A percentile compares a stretch with the other conserved stretches of the same genome.
These are phyloP conservation scores for Tetracladium setigerum DNA, from an alignment of 495 filamentous ascomycete species.

Conservation along the genomic window DNA sequence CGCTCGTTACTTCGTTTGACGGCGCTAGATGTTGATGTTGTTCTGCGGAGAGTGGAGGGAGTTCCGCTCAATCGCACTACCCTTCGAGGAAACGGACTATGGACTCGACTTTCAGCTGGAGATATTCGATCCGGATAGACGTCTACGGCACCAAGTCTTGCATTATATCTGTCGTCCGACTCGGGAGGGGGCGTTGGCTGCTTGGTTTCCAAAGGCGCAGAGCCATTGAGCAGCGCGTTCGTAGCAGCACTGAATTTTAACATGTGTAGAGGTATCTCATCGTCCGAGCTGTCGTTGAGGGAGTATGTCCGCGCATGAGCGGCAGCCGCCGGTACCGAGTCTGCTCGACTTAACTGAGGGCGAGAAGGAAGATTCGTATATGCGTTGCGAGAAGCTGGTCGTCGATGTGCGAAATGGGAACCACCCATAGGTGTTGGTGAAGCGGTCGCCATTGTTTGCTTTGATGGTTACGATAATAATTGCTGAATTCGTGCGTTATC, in stretches of 20 bases:
- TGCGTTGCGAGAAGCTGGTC: conserved; percentile 15
- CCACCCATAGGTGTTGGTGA: conserved; percentile 24
- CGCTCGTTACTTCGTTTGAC: conserved; percentile 10
- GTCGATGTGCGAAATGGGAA: conserved; percentile 19
- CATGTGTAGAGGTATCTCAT: conserved; percentile 61
- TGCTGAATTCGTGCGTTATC: too few relatives aligned
- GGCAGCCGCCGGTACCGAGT: conserved; percentile 1
- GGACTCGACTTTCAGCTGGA: conserved; percentile 1
- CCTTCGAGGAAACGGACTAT: conserved; percentile 17
- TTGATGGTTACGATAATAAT: neutral
- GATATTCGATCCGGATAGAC: conserved; percentile 2
- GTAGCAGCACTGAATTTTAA: conserved; percentile 76
- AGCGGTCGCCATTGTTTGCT: conserved; percentile 17
- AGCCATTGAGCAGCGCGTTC: conserved; percentile 65
- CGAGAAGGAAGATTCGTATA: conserved; percentile 11
- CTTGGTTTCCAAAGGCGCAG: conserved; percentile 30
- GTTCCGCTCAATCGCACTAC: conserved; percentile 21
- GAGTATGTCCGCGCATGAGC: conserved; percentile 16
- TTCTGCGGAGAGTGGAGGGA: conserved; percentile 16
- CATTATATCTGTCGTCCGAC: neutral
- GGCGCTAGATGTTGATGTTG: conserved; percentile 16
- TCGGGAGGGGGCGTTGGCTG: conserved; percentile 7
- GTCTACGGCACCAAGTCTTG: conserved; percentile 4
- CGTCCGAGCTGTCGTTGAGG: conserved; percentile 63
- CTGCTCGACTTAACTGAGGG: conserved; percentile 2